A percentile compares a stretch with the other conserved stretches of the same genome.
phyloP scores from a whole-genome alignment of 768 basidiomycete genomes.

The Suillus luteus region DNA sequence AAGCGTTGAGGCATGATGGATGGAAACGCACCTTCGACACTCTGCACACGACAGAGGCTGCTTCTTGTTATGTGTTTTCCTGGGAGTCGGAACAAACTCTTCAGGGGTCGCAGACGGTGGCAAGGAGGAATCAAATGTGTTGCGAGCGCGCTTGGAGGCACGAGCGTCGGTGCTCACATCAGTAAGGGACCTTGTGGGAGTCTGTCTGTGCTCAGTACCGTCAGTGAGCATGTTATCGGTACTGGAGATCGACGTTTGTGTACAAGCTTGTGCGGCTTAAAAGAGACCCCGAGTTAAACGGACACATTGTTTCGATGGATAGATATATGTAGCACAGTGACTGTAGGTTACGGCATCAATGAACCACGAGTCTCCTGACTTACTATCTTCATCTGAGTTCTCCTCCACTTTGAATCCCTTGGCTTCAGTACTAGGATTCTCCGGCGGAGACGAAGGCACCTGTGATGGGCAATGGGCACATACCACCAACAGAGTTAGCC shows the following conservation, averaged over 20 bases:
- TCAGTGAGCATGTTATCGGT: constrained; percentile 29
- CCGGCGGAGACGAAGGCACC: constrained; percentile 9
- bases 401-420: constrained; percentile 12
- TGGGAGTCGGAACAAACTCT: constrained; percentile 12
- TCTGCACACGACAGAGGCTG: constrained; percentile 63
- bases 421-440: constrained; percentile 11
- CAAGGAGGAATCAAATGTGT: constrained; percentile 28
- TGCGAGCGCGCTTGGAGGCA: constrained; percentile 51
- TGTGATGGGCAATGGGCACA: too few relatives aligned
- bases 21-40: constrained; percentile 52
- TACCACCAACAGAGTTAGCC: neutral
- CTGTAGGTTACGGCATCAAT: constrained; percentile 16
- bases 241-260: constrained; percentile 25
- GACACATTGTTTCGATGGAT: constrained; percentile 16
- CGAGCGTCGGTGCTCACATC: constrained; percentile 28
- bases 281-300: constrained; percentile 20
- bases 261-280: constrained; percentile 13
- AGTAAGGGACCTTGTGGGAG: constrained; percentile 6
- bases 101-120: constrained; percentile 17
- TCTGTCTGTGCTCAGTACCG: neutral
- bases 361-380: constrained; percentile 17
- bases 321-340: constrained; percentile 15
- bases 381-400: constrained; percentile 16
- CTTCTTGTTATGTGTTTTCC: constrained; percentile 30
- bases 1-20: neutral